phyloP scores from a whole-genome alignment of 2,329 filamentous ascomycete species.

The Diaporthe capsici region DNA sequence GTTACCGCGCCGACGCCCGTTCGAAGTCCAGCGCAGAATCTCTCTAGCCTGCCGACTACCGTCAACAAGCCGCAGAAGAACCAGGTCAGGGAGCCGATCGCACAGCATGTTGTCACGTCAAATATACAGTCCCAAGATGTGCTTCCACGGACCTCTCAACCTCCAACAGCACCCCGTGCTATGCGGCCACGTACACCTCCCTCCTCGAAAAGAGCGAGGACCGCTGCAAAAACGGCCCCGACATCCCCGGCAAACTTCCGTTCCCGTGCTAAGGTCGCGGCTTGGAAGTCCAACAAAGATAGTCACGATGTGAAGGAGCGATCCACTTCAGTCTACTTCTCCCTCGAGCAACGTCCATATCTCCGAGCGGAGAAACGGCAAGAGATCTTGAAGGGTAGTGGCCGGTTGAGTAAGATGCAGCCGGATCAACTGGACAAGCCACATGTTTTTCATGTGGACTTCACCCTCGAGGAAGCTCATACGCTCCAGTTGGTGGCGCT shows the following conservation, averaged over 20 bases:
- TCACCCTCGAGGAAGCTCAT: conserved; percentile 55
- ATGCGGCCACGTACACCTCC: conserved; percentile 21
- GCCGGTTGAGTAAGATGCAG: conserved; percentile 39
- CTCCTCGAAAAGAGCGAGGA: conserved; percentile 48
- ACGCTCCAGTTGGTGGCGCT: conserved; percentile 29
- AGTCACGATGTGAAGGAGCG: neutral
- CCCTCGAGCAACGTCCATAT: conserved; percentile 46
- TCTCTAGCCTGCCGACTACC: neutral
- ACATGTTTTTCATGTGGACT: conserved; percentile 61
- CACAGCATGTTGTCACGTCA: neutral
- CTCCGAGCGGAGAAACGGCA: conserved; percentile 41
- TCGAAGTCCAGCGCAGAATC: neutral
- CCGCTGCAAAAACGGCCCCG: conserved; percentile 1
- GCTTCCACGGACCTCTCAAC: neutral
- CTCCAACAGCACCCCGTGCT: neutral
- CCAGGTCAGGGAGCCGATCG: neutral
- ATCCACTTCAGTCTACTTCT: conserved; percentile 26
- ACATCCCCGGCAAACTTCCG: conserved; percentile 41
- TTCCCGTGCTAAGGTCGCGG: conserved; percentile 40
- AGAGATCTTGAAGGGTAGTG: conserved; percentile 42
- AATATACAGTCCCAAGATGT: neutral
- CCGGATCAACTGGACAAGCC: conserved; percentile 33
- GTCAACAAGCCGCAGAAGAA: neutral
- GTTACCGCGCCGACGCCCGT: neutral
- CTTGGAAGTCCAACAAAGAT: conserved; percentile 42